Evolutionary conservation across 2,329 filamentous ascomycete species (phyloP), one percentile per base, ranked within the genome.

Genomic region (Penicillium sp.): DNA sequence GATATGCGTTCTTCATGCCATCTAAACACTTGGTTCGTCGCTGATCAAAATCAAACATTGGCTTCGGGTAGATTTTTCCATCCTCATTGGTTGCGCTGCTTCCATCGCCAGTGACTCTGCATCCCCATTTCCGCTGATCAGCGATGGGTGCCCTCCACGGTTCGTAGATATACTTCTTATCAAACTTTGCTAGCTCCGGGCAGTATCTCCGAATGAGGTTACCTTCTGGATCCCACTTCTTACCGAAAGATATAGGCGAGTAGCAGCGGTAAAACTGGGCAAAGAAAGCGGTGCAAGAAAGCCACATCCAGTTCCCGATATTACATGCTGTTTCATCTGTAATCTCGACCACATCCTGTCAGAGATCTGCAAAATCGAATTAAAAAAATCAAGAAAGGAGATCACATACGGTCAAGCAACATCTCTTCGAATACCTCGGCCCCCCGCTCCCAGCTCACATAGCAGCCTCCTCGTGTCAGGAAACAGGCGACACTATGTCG

Each of bases 401-500:
- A 42, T 14, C 29, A 58, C 63, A 54, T 43, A 67, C 66, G 89
- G 66, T 92, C 89, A 44, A 92, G 76, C 33, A 92, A 79, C 74
- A 83, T 83, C 68, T 92, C 89, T 65, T 90, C 87, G 56, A 92
- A 92, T 1, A 92, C 89, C 44, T 90, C 88, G 5, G 86, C 87
- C 1, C 89, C 89, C 16, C 89, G 83, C 74, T 92, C 89, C 89
- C 89, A 92, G 65, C 87, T 83, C 40, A 92, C 78, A 66, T 91
- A 92, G 70, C 88, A 91, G 0, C 89, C 89, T 1, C 89, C 89
- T 2, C 89, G 79, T 0, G 89, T 92, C n/a, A 92, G 78, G 68
- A 92, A 92, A 67, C 88, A 92, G 0, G 89, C 89, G 0, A 92
- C 86, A n/a, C 86, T 83, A 70, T 92, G 89, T 0, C 89, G 82